A percentile compares a stretch with the other conserved stretches of the same genome.
These are phyloP conservation scores for Debaryomycetaceae sp. DNA, from an alignment of 1,139 yeast species.

Conservation along the genomic window DNA sequence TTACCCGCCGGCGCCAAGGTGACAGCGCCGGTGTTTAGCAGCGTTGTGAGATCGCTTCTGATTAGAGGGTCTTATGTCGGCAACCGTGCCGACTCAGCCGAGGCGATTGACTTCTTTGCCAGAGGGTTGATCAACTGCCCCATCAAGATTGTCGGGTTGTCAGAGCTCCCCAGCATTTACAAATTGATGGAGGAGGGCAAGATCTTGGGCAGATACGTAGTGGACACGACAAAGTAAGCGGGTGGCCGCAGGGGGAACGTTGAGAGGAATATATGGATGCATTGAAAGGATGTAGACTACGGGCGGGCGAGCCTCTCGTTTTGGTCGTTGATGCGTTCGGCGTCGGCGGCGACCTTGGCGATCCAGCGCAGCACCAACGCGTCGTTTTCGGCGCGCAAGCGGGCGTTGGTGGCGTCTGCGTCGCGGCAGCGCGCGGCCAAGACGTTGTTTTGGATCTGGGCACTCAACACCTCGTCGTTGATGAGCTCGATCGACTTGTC, in stretches of 20 bases:
- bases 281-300: background rate
- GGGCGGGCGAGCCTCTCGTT: conserved; percentile 28
- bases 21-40: conserved; percentile 57
- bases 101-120: conserved; percentile 68
- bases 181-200: conserved; percentile 68
- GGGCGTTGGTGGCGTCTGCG: no score
- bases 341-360: conserved; percentile 52
- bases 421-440: conserved; percentile 40
- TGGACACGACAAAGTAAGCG: conserved; percentile 56
- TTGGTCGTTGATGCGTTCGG: conserved; percentile 55
- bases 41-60: conserved; percentile 60
- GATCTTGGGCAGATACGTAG: conserved; percentile 73
- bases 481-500: conserved; percentile 54
- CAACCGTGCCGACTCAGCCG: conserved; percentile 75
- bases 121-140: conserved; percentile 70
- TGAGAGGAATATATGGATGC: conserved; percentile 1
- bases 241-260: background rate
- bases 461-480: conserved; percentile 68
- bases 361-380: conserved; percentile 58
- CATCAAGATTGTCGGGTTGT: conserved; percentile 64
- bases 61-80: conserved; percentile 76
- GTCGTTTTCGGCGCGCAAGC: conserved; percentile 46
- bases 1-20: conserved; percentile 71
- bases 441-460: conserved; percentile 68
- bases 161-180: conserved; percentile 59